Evolutionary conservation across 208 protist species (phyloP).

Genomic region (Wallacemonas rigidus): DNA sequence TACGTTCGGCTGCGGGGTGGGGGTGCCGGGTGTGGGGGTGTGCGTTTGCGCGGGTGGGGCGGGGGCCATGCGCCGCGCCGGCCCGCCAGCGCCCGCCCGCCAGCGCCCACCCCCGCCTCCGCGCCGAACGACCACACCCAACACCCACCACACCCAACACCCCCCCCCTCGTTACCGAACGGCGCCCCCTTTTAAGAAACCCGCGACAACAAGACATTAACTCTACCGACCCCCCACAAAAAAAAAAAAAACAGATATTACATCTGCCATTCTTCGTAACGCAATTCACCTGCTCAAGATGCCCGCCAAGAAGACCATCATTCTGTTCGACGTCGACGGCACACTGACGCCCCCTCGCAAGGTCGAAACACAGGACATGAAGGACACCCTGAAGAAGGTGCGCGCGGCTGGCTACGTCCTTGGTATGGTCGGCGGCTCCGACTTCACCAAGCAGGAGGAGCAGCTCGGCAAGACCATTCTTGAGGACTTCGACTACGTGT

Average conservation of each 20-base stretch:
- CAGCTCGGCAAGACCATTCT: slow-evolving; percentile 94
- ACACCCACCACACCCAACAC: background rate
- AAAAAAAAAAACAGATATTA: background rate
- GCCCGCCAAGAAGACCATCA: slow-evolving; percentile 50
- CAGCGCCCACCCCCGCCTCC: background rate
- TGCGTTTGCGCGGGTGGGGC: background rate
- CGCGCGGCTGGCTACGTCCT: slow-evolving; percentile 86
- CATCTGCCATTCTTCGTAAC: background rate
- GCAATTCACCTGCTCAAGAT: background rate
- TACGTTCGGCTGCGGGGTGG: background rate
- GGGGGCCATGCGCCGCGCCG: background rate
- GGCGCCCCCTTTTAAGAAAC: background rate
- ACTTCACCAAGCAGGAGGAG: slow-evolving; percentile 98
- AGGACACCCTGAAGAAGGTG: slow-evolving; percentile 79
- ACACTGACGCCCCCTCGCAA: slow-evolving; percentile 89
- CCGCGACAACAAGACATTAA: too few relatives aligned
- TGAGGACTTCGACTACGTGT: slow-evolving; percentile 97
- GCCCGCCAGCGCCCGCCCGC: background rate
- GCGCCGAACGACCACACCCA: background rate
- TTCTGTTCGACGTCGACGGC: slow-evolving; percentile 97
- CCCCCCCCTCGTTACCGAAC: background rate
- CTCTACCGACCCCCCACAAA: too few relatives aligned
- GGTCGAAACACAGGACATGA: slow-evolving; percentile 89
- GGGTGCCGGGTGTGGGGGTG: background rate
- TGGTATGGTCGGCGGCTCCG: slow-evolving; percentile 98